phyloP scores from a whole-genome alignment of 139 green algal species.

The Astrephomene gubernaculifera region DNA sequence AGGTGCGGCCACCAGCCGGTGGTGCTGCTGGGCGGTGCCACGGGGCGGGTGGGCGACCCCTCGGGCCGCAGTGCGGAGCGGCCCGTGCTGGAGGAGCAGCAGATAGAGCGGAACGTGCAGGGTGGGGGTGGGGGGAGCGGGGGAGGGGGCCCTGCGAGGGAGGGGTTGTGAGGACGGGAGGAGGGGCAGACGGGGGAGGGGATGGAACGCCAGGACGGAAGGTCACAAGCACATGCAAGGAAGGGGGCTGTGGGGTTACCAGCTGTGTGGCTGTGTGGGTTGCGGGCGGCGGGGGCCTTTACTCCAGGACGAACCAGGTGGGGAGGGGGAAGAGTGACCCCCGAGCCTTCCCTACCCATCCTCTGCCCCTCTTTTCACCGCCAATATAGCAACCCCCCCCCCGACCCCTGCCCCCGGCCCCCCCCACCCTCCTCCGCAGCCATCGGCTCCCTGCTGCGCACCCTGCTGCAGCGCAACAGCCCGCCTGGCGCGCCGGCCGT shows the following conservation, averaged over 20 bases:
- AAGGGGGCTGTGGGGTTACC: neutral
- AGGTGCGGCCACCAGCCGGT: constrained; percentile 88
- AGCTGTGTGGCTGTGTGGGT: neutral
- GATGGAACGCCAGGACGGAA: too few species aligned
- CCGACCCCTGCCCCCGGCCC: neutral
- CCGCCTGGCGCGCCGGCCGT: neutral
- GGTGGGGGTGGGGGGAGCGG: constrained; percentile 40
- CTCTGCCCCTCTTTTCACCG: too few species aligned
- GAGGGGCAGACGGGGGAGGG: neutral
- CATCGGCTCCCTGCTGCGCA: constrained; percentile 54
- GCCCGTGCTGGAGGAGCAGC: constrained; percentile 88
- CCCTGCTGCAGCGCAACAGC: constrained; percentile 61
- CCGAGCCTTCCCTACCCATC: too few species aligned
- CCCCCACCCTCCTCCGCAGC: constrained; percentile 33
- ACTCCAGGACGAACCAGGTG: too few species aligned
- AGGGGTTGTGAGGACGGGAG: neutral
- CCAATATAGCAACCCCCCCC: too few species aligned
- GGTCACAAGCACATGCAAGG: too few species aligned
- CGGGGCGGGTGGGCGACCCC: constrained; percentile 94
- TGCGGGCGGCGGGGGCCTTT: too few species aligned
- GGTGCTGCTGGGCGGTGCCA: constrained; percentile 93
- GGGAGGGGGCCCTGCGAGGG: neutral
- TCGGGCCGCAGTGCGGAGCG: constrained; percentile 89
- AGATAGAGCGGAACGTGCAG: constrained; percentile 86
- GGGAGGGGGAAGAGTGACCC: too few species aligned